phyloP scores from a whole-genome alignment of 768 basidiomycete species.

The Amanita thiersii region DNA sequence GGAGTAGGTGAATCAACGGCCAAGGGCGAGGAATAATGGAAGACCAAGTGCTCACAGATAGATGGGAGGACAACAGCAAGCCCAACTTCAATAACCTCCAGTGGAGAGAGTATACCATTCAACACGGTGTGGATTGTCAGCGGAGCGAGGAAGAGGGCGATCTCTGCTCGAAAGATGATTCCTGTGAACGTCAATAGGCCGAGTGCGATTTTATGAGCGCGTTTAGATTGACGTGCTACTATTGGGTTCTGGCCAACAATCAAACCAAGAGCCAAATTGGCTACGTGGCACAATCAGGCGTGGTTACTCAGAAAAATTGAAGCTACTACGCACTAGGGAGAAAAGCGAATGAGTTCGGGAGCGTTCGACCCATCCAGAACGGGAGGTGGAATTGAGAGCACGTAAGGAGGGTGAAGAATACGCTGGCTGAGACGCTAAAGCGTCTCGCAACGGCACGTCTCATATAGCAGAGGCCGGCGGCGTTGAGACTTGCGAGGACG shows the following conservation, averaged over 20 bases:
- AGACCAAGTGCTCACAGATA: slow-evolving; percentile 32
- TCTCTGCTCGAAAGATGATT: slow-evolving; percentile 74
- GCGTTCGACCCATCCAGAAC: slow-evolving; percentile 89
- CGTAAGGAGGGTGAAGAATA: slow-evolving; percentile 61
- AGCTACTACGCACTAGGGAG: slow-evolving; percentile 52
- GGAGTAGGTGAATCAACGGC: background rate
- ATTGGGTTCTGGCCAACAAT: slow-evolving; percentile 18
- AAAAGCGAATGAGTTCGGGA: slow-evolving; percentile 92
- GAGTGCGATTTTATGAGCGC: slow-evolving; percentile 34
- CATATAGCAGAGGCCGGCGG: slow-evolving; percentile 52
- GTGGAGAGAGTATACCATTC: slow-evolving; percentile 32
- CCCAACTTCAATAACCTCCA: slow-evolving; percentile 39
- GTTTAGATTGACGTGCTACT: slow-evolving; percentile 25
- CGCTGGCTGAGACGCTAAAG: slow-evolving; percentile 52
- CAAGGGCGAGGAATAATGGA: background rate
- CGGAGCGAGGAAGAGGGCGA: slow-evolving; percentile 58
- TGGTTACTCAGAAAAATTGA: background rate
- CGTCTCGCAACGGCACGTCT: slow-evolving; percentile 52
- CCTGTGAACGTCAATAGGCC: slow-evolving; percentile 57
- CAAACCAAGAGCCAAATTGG: slow-evolving; percentile 2
- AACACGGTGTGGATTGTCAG: slow-evolving; percentile 48
- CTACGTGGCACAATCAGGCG: background rate
- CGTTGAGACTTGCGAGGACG: slow-evolving; percentile 59
- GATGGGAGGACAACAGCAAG: slow-evolving; percentile 40
- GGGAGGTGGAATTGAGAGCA: slow-evolving; percentile 85